These are phyloP conservation scores for Piloderma croceum DNA, from an alignment of 768 basidiomycete genomes.

Conservation along the genomic window DNA sequence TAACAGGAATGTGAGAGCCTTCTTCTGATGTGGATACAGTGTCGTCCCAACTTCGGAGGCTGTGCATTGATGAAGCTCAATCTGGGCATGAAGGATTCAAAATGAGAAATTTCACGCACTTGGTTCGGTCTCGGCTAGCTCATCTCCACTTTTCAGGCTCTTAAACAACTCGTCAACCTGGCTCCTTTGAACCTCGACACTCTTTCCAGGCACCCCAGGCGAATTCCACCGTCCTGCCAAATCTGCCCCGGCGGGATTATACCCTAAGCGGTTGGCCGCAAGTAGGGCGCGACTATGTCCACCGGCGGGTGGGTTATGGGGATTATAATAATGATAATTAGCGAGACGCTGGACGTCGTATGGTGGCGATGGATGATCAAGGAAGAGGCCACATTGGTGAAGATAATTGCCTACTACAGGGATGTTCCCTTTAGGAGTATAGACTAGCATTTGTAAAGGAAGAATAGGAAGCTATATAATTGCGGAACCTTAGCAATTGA, in stretches of 20 bases:
- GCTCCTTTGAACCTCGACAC: conserved; percentile 84
- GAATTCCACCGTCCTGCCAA: conserved; percentile 47
- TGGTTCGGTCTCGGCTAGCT: conserved; percentile 80
- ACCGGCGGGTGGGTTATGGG: conserved; percentile 78
- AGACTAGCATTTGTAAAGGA: conserved; percentile 80
- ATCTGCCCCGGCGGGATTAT: conserved; percentile 33
- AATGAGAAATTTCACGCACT: conserved; percentile 46
- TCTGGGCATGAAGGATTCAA: too few species aligned
- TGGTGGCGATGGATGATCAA: conserved; percentile 74
- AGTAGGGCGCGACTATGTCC: conserved; percentile 45
- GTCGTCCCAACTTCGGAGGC: conserved; percentile 81
- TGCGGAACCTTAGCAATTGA: conserved; percentile 14
- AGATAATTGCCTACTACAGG: conserved; percentile 74
- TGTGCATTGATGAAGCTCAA: too few species aligned
- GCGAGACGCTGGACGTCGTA: conserved; percentile 56
- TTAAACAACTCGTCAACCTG: conserved; percentile 95
- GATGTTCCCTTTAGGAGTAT: conserved; percentile 92
- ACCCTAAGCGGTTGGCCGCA: conserved; percentile 36
- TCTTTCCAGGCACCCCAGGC: conserved; percentile 58
- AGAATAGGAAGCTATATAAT: conserved; percentile 67
- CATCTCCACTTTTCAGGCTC: conserved; percentile 80
- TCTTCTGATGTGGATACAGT: conserved; percentile 97
- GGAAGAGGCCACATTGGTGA: conserved; percentile 56
- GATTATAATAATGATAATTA: conserved; percentile 77
- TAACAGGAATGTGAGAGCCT: conserved; percentile 91